Evolutionary conservation across 306 rosid species (phyloP).

Genomic region (Cucumis sativus): DNA sequence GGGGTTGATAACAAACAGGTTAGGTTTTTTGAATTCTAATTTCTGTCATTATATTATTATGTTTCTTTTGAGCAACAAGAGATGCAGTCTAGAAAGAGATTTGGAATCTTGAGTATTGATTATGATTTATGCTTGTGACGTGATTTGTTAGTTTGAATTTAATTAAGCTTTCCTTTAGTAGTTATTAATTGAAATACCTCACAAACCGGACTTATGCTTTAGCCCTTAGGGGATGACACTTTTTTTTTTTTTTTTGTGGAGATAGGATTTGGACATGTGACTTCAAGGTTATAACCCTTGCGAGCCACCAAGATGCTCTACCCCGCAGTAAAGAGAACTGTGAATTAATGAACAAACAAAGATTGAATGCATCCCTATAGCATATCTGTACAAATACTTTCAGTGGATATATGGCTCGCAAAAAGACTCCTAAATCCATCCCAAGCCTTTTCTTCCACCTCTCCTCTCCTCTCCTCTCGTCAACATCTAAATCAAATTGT

Average conservation of each 20-base stretch:
- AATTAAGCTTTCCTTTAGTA: not conserved
- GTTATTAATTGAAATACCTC: not conserved
- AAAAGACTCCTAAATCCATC: too few relatives aligned
- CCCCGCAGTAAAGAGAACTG: too few relatives aligned
- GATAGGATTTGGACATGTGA: too few relatives aligned
- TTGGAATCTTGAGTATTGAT: not conserved
- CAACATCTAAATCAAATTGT: not conserved
- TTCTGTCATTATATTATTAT: not conserved
- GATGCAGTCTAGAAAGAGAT: not conserved
- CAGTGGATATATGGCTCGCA: too few relatives aligned
- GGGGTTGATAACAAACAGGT: conserved; percentile 84
- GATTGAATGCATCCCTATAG: too few relatives aligned
- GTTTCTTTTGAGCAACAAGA: not conserved
- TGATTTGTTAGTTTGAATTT: not conserved
- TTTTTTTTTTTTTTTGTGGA: too few relatives aligned
- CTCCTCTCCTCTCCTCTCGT: too few relatives aligned
- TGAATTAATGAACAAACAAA: too few relatives aligned
- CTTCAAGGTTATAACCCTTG: too few relatives aligned
- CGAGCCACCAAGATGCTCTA: too few relatives aligned
- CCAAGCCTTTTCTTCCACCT: too few relatives aligned
- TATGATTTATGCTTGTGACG: not conserved
- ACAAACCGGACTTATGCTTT: not conserved
- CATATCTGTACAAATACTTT: too few relatives aligned
- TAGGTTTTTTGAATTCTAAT: conserved; percentile 5
- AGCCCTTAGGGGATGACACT: not conserved